Percentiles rank a stretch among this genome's conserved stretches.
Evolutionary conservation across 768 basidiomycete genomes (phyloP).

Genomic region (Tephrocybe sp.): DNA sequence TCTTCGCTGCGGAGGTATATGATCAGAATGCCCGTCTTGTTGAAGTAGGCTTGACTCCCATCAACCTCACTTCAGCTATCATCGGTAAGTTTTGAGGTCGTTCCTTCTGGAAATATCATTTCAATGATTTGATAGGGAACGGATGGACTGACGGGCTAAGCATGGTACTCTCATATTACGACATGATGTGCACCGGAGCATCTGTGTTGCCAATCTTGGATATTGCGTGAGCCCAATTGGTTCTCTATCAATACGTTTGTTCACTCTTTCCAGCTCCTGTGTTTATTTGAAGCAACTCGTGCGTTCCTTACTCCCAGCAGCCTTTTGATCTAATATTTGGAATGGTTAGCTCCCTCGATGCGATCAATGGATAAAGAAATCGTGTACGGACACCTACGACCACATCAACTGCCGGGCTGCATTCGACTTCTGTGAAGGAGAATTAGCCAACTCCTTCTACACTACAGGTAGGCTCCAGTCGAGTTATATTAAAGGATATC

Average conservation of each 20-base stretch:
- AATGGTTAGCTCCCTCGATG: constrained; percentile 61
- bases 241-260: constrained; percentile 3
- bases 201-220: constrained; percentile 46
- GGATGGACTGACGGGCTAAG: constrained; percentile 59
- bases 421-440: constrained; percentile 54
- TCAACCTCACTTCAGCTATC: constrained; percentile 73
- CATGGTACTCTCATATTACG: constrained; percentile 39
- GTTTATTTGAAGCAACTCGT: constrained; percentile 63
- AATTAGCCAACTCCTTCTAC: constrained; percentile 44
- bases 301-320: constrained; percentile 20
- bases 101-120: neutral
- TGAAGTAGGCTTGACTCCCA: constrained; percentile 49
- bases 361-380: constrained; percentile 48
- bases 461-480: constrained; percentile 33
- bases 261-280: constrained; percentile 38
- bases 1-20: constrained; percentile 75
- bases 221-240: constrained; percentile 47
- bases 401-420: constrained; percentile 65
- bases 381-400: constrained; percentile 68
- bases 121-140: constrained; percentile 41
- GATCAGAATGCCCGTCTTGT: constrained; percentile 65
- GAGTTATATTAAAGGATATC: neutral
- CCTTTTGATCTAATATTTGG: neutral
- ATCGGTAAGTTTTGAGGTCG: constrained; percentile 47
- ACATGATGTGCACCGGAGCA: constrained; percentile 56